Evolutionary conservation across 257 asterid species (phyloP), one percentile per base, ranked within the genome.

Genomic region (Nicotiana knightiana): DNA sequence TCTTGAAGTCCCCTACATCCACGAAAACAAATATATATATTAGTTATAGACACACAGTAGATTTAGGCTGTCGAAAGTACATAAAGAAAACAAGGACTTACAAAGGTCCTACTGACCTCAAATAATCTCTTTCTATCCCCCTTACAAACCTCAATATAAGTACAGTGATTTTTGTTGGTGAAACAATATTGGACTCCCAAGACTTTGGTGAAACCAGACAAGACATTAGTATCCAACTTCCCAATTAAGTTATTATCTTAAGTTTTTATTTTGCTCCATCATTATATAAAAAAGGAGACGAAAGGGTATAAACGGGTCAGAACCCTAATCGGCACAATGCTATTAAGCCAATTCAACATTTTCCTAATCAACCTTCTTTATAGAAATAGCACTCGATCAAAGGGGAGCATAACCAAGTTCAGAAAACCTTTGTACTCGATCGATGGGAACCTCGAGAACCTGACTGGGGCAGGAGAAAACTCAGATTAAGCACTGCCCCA

Each of bases 1-100:
- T 86, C 87, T 55, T 92, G 91, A 58, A 94, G 90, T 81, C 85
- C 97, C 87, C 99, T 96, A 87, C 87, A 83, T 75, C 73, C 73
- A 84, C 24, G 83, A 24, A 48, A 66, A 83, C 82, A 61, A 78
- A 81, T 80, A 77, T 61, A 51, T 28, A 39, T 15, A 26, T 51
- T 28, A 51, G 80, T 7, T 51, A 48, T 75, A 75, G 63, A 75
- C 5, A 24, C 57, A 51, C 7, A 75, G 63, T 15, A 75, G 46
- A 75, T 48, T 75, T 48, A 26, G 26, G 63, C 43, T 8, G 46
- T 75, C 46, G 53, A 51, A 75, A 80, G 62, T 26, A 64, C 6
- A 43, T 28, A 10, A 16, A 35, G 48, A 35, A 65, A 46, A 64
- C 2, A 79, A 21, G 2, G 71, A 62, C 16, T 65, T 15, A 79